phyloP scores from a whole-genome alignment of 2,329 filamentous ascomycete species.

The Xylaria digitata region DNA sequence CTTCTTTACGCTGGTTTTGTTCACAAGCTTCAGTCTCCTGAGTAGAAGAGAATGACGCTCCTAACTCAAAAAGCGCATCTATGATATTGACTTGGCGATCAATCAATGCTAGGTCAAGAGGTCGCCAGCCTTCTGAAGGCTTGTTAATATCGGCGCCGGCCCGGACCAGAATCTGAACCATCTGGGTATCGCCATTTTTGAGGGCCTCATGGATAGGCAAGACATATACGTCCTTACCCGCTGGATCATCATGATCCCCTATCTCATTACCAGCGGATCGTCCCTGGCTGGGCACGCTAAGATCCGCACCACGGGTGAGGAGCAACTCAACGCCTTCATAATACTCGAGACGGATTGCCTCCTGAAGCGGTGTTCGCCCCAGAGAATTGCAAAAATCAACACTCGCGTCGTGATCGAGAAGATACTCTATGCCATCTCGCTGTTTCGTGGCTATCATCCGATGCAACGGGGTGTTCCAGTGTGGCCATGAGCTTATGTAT shows the following conservation, averaged over 20 bases:
- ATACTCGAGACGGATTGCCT: conserved; percentile 12
- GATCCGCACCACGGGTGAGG: background rate
- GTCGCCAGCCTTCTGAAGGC: conserved; percentile 15
- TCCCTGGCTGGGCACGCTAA: background rate
- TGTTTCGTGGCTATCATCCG: conserved; percentile 23
- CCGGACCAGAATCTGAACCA: background rate
- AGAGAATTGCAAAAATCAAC: conserved; percentile 10
- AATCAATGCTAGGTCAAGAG: conserved; percentile 15
- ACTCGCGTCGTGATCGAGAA: conserved; percentile 3
- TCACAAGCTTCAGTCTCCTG: background rate
- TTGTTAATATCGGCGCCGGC: conserved; percentile 3
- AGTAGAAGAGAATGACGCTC: conserved; percentile 10
- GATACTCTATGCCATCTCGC: background rate
- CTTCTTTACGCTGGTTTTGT: background rate
- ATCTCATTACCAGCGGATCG: background rate
- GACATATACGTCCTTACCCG: background rate
- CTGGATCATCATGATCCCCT: background rate
- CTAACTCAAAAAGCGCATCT: conserved; percentile 14
- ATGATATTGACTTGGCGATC: conserved; percentile 20
- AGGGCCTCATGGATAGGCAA: conserved; percentile 8
- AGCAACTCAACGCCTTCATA: conserved; percentile 11
- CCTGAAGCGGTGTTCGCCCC: conserved; percentile 12
- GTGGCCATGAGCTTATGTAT: conserved; percentile 17
- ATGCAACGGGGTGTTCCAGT: conserved; percentile 25
- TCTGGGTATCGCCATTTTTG: background rate